These are phyloP conservation scores for Harringtonia aguacate DNA, from an alignment of 2,329 filamentous ascomycete genomes.

Conservation along the genomic window DNA sequence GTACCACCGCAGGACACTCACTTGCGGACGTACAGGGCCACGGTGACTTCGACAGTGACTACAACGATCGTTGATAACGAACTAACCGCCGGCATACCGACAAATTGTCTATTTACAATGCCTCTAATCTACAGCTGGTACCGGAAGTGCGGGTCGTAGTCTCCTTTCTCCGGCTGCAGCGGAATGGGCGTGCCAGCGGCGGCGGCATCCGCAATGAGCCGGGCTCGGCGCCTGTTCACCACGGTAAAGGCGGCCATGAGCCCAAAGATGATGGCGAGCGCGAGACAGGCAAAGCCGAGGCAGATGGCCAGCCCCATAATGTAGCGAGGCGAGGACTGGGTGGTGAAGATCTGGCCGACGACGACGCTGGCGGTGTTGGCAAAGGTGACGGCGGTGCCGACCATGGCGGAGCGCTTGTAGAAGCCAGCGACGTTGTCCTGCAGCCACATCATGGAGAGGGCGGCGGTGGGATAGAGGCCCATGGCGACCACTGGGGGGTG, in stretches of 20 bases:
- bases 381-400: constrained; percentile 29
- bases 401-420: constrained; percentile 33
- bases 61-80: no score
- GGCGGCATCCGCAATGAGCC: not conserved
- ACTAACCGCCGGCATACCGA: no score
- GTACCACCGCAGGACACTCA: no score
- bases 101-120: no score
- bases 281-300: not conserved
- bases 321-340: constrained; percentile 12
- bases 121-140: not conserved
- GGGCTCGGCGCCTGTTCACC: not conserved
- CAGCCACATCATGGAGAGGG: constrained; percentile 32
- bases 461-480: constrained; percentile 17
- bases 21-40: no score
- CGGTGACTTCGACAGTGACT: no score
- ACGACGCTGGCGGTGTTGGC: constrained; percentile 15
- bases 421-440: constrained; percentile 36
- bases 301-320: not conserved
- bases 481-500: constrained; percentile 1
- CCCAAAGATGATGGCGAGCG: no score
- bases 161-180: not conserved
- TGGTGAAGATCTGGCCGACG: constrained; percentile 14
- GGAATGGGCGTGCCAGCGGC: not conserved
- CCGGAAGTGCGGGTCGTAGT: constrained; percentile 1
- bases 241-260: no score